These are phyloP conservation scores for Aureobasidium pullulans DNA, from an alignment of 2,329 filamentous ascomycete genomes.

Conservation along the genomic window DNA sequence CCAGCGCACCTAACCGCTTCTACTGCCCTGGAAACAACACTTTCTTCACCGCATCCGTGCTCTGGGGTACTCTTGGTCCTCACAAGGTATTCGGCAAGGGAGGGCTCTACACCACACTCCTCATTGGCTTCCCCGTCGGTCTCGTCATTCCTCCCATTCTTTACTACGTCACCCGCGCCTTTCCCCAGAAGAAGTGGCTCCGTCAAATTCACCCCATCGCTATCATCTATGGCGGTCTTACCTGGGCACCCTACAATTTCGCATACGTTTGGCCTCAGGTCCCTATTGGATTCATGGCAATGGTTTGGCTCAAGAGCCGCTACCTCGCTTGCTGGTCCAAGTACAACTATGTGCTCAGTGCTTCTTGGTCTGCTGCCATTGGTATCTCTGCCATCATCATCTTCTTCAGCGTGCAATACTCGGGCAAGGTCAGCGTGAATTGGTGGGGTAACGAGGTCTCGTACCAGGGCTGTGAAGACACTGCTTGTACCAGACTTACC, in stretches of 20 bases:
- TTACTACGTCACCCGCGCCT: not conserved
- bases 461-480: not conserved
- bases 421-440: not conserved
- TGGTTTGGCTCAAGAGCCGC: not conserved
- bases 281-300: conserved; percentile 1
- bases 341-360: conserved; percentile 11
- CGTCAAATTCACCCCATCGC: conserved; percentile 3
- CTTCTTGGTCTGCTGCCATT: conserved; percentile 9
- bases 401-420: not conserved
- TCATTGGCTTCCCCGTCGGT: conserved; percentile 1
- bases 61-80: conserved; percentile 4
- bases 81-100: conserved; percentile 9
- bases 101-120: not conserved
- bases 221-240: conserved; percentile 3
- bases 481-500: not conserved
- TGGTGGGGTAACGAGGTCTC: conserved; percentile 7
- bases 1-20: not conserved
- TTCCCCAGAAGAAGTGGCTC: conserved; percentile 2
- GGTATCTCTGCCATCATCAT: conserved; percentile 10
- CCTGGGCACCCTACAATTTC: conserved; percentile 9
- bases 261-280: conserved; percentile 3
- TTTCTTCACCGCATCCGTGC: conserved; percentile 8
- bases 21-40: conserved; percentile 9
- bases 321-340: conserved; percentile 1
- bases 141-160: not conserved